A percentile compares a stretch with the other conserved stretches of the same genome.
Evolutionary conservation across 2,329 filamentous ascomycete species (phyloP).

Genomic region (Aspergillus proliferans): DNA sequence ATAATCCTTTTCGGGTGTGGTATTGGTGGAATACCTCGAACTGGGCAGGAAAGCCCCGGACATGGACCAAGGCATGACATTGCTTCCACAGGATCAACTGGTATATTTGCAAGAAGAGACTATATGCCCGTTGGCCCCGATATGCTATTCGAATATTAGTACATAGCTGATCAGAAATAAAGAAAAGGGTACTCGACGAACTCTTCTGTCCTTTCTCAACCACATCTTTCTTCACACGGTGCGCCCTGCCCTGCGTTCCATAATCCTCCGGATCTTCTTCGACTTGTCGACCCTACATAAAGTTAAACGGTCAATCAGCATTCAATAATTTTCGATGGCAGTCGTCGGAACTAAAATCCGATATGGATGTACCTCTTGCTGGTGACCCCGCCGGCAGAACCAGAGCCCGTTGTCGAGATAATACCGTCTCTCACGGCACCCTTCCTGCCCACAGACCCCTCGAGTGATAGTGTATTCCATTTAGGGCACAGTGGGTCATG

Average conservation of each 20-base stretch:
- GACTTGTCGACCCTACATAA: slow-evolving; percentile 36
- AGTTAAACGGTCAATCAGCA: background rate
- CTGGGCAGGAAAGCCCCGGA: slow-evolving; percentile 61
- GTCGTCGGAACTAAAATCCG: background rate
- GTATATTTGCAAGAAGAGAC: slow-evolving; percentile 75
- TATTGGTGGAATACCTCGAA: slow-evolving; percentile 53
- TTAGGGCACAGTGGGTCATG: slow-evolving; percentile 24
- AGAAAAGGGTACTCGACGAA: slow-evolving; percentile 21
- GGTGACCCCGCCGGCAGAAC: slow-evolving; percentile 76
- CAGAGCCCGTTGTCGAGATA: slow-evolving; percentile 69
- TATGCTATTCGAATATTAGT: slow-evolving; percentile 47
- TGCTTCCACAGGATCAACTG: slow-evolving; percentile 83
- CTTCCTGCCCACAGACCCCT: slow-evolving; percentile 50
- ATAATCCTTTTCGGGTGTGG: too few species aligned
- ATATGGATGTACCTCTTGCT: slow-evolving; percentile 56
- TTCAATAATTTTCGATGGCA: background rate
- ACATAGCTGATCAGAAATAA: slow-evolving; percentile 8
- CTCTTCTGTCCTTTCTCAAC: slow-evolving; percentile 48
- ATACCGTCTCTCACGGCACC: slow-evolving; percentile 66
- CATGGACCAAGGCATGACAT: slow-evolving; percentile 63
- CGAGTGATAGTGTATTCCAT: slow-evolving; percentile 40
- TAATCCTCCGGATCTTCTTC: slow-evolving; percentile 64
- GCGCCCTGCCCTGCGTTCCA: slow-evolving; percentile 54
- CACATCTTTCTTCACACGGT: slow-evolving; percentile 49
- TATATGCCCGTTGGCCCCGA: slow-evolving; percentile 61